Evolutionary conservation across 306 rosid species (phyloP), one percentile per base, ranked within the genome.

Genomic region (Mucuna pruriens): DNA sequence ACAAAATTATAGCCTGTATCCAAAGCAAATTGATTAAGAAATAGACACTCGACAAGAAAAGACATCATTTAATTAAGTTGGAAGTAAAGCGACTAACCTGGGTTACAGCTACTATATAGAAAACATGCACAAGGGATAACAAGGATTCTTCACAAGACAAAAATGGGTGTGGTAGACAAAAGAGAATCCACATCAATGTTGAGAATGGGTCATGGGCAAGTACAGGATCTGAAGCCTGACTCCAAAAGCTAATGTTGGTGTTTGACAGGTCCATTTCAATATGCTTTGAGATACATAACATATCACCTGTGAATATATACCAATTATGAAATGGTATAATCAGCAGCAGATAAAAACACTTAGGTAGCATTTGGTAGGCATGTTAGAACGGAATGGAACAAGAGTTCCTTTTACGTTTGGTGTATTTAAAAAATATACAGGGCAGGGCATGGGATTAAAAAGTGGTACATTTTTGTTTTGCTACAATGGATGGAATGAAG

Each of bases 151-250:
- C 89, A 70, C 99, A 93, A 12, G 91, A 85, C 83, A 93, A 84
- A 85, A 92, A 89, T 42, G 90, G 99, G 81, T 80, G 77, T 19
- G 99, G 99, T 26, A 96, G 94, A 83, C 97, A 96, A 88, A 88
- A 93, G 52, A 96, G 92, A 81, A 88, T 85, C 99, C 97, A 96
- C 97, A 96, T 96, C 90, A 96, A 90, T 12, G 99, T 87, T 55
- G 97, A 89, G 84, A 96, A 96, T 26, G 99, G 97, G 63, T 96
- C 98, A 73, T 80, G 89, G 6, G 90, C 82, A 90, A 96, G 90
- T 44, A 93, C 84, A 75, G 99, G 99, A 82, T 92, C 94, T 74
- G 97, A 88, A 76, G 94, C 98, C 80, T 84, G 88, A 26, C 76
- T 89, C 97, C 97, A 90, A 81, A 96, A 92, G 78, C 87, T 91